Percentiles rank a stretch among this genome's conserved stretches.
phyloP scores from a whole-genome alignment of 2,329 filamentous ascomycete species.

The Fusarium albidum region DNA sequence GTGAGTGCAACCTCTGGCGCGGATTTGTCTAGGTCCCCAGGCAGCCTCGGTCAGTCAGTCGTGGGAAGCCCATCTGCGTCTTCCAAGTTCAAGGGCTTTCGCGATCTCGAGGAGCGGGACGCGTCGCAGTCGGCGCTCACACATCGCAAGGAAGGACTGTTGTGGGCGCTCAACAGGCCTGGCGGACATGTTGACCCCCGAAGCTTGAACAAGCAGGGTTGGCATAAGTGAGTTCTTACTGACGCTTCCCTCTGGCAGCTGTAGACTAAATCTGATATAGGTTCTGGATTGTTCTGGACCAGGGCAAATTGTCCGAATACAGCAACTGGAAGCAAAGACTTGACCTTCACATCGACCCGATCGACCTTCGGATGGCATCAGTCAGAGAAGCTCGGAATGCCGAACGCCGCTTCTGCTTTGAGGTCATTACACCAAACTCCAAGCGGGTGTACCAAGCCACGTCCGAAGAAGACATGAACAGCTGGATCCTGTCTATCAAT shows the following conservation, averaged over 20 bases:
- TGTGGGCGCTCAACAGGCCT: conserved; percentile 94
- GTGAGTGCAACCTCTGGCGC: conserved; percentile 40
- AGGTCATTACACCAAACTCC: conserved; percentile 96
- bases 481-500: conserved; percentile 96
- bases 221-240: conserved; percentile 85
- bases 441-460: conserved; percentile 98
- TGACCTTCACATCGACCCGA: conserved; percentile 97
- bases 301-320: conserved; percentile 96
- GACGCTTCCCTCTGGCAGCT: not conserved
- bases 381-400: conserved; percentile 95
- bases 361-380: conserved; percentile 95
- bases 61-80: conserved; percentile 60
- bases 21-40: conserved; percentile 66
- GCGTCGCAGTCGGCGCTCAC: conserved; percentile 58
- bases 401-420: conserved; percentile 95
- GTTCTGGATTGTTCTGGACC: conserved; percentile 98
- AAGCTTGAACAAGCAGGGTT: conserved; percentile 94
- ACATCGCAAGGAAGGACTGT: conserved; percentile 88
- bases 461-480: conserved; percentile 97
- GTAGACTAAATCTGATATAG: conserved; percentile 53
- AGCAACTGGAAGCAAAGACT: conserved; percentile 99
- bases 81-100: conserved; percentile 85
- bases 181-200: conserved; percentile 95
- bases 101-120: conserved; percentile 89
- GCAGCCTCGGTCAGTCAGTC: conserved; percentile 56